phyloP scores from a whole-genome alignment of 257 asterid species.

The Prunella vulgaris region DNA sequence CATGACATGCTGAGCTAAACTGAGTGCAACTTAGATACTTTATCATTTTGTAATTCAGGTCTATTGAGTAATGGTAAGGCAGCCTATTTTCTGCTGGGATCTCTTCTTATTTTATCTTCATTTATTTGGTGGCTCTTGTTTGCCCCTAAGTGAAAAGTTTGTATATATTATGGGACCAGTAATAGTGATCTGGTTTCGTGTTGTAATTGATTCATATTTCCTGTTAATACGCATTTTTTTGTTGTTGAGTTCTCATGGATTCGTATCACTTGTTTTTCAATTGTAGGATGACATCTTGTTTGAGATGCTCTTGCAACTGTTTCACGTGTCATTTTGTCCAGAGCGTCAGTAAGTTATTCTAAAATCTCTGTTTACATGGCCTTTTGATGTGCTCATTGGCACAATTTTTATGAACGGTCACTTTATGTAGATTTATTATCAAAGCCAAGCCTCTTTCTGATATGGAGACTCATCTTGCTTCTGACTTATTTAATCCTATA shows the following conservation, averaged over 20 bases:
- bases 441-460: constrained; percentile 25
- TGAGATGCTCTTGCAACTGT: constrained; percentile 74
- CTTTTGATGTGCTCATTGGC: constrained; percentile 8
- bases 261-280: constrained; percentile 13
- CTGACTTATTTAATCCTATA: constrained; percentile 69
- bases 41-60: not conserved
- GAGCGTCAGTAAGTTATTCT: constrained; percentile 39
- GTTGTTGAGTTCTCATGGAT: not conserved
- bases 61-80: too few species aligned
- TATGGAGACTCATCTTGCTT: constrained; percentile 35
- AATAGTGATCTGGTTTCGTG: not conserved
- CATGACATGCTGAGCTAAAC: too few species aligned
- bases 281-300: constrained; percentile 83
- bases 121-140: not conserved
- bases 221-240: not conserved
- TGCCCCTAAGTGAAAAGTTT: not conserved
- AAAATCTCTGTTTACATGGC: constrained; percentile 8
- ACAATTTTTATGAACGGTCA: constrained; percentile 9
- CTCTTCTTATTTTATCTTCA: too few species aligned
- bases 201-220: not conserved
- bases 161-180: not conserved
- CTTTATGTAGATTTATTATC: constrained; percentile 33
- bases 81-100: too few species aligned
- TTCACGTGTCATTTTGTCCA: constrained; percentile 38
- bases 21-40: not conserved